These are phyloP conservation scores for Periconia macrospinosa DNA, from an alignment of 2,329 filamentous ascomycete genomes.

Conservation along the genomic window DNA sequence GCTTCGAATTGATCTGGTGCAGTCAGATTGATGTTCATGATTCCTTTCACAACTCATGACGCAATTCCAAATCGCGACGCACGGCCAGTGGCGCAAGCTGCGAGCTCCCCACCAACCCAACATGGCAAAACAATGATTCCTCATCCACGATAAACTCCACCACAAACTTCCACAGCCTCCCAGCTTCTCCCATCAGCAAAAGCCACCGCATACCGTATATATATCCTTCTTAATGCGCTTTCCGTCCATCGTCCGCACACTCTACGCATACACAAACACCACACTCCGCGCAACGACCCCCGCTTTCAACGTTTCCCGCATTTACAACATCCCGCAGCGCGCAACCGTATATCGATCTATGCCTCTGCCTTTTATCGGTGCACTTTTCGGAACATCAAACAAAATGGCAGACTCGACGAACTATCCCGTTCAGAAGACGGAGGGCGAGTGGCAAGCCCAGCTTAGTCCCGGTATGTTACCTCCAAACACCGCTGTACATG, in stretches of 20 bases:
- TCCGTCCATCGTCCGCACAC: slow-evolving; percentile 51
- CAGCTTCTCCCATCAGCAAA: not conserved
- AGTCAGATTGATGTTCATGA: not conserved
- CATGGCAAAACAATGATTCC: slow-evolving; percentile 16
- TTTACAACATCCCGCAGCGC: slow-evolving; percentile 31
- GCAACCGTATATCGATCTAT: slow-evolving; percentile 55
- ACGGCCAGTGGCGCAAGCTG: slow-evolving; percentile 30
- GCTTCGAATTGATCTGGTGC: not conserved
- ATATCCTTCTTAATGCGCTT: slow-evolving; percentile 49
- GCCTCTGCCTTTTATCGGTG: slow-evolving; percentile 78
- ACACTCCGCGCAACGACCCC: slow-evolving; percentile 40
- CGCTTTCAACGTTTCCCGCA: slow-evolving; percentile 40
- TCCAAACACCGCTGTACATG: not conserved
- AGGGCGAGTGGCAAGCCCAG: slow-evolving; percentile 87
- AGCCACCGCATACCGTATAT: slow-evolving; percentile 6
- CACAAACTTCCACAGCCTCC: not conserved
- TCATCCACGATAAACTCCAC: slow-evolving; percentile 15
- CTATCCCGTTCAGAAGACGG: slow-evolving; percentile 77
- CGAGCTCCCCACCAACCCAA: slow-evolving; percentile 17
- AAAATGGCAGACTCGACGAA: slow-evolving; percentile 59
- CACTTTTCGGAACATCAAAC: slow-evolving; percentile 69
- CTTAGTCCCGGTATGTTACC: slow-evolving; percentile 65
- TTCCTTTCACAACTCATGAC: slow-evolving; percentile 25
- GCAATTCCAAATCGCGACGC: slow-evolving; percentile 27
- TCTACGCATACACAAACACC: slow-evolving; percentile 51